A percentile compares a stretch with the other conserved stretches of the same genome.
Conservation (phyloP, 2,329 filamentous ascomycete genomes). For the Mycosphaerelloides madeirae region DNA sequence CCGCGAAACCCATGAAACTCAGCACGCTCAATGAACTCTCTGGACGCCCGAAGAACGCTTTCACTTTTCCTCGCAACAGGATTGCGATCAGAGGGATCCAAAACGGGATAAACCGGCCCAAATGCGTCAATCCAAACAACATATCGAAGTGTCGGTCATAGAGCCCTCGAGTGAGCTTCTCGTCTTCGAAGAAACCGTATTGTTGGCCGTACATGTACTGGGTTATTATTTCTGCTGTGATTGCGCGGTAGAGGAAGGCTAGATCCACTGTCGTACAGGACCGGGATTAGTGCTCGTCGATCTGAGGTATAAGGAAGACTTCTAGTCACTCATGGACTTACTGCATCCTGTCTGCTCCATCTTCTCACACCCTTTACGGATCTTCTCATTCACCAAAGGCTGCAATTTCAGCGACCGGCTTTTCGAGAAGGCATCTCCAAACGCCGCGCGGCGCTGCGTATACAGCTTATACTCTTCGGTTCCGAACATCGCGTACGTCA, state of each 20-base stretch:
- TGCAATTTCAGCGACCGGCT: slow-evolving; percentile 5
- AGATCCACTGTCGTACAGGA: slow-evolving; percentile 2
- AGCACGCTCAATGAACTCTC: slow-evolving; percentile 7
- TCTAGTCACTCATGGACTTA: no score
- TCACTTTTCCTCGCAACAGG: slow-evolving; percentile 4
- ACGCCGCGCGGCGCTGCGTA: slow-evolving; percentile 4
- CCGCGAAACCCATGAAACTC: slow-evolving; percentile 6
- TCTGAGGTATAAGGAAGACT: no score
- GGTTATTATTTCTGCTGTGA: slow-evolving; percentile 9
- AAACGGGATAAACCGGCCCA: slow-evolving; percentile 10
- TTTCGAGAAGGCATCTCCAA: slow-evolving; percentile 8
- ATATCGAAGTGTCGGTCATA: slow-evolving; percentile 10
- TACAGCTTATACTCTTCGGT: slow-evolving; percentile 9
- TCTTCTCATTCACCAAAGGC: slow-evolving; percentile 6
- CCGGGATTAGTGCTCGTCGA: no score
- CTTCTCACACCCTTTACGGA: slow-evolving; percentile 4
- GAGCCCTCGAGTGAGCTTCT: slow-evolving; percentile 8
- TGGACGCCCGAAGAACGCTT: neutral
- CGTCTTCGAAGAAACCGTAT: slow-evolving; percentile 11
- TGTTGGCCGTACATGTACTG: slow-evolving; percentile 13
- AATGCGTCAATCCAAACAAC: slow-evolving; percentile 9
- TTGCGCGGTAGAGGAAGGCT: slow-evolving; percentile 8
- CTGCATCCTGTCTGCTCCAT: neutral
- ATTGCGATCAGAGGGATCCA: slow-evolving; percentile 5
- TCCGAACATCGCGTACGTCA: slow-evolving; percentile 10